phyloP scores from a whole-genome alignment of 495 filamentous ascomycete genomes.

The Neurospora sp. region DNA sequence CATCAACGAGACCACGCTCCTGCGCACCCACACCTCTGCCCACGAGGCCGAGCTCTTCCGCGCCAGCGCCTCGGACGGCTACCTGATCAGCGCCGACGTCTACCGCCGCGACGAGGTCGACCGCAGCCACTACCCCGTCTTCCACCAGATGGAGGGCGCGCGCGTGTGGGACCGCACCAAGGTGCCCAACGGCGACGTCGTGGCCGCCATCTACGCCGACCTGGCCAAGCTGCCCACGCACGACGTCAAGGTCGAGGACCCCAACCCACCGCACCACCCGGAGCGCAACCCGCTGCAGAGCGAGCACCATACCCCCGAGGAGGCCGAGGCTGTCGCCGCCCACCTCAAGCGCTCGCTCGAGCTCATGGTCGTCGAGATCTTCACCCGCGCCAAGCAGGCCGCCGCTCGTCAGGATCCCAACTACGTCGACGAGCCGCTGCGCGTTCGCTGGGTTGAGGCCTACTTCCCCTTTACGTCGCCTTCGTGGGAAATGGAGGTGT shows the following conservation, averaged over 20 bases:
- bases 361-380: slow-evolving; percentile 79
- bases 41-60: slow-evolving; percentile 86
- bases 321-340: slow-evolving; percentile 71
- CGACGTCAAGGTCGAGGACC: slow-evolving; percentile 68
- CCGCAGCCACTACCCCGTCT: slow-evolving; percentile 87
- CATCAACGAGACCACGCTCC: slow-evolving; percentile 70
- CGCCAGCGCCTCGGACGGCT: slow-evolving; percentile 62
- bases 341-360: slow-evolving; percentile 90
- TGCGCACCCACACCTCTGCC: slow-evolving; percentile 88
- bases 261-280: slow-evolving; percentile 66
- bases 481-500: slow-evolving; percentile 92
- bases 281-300: slow-evolving; percentile 77
- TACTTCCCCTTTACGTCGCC: slow-evolving; percentile 96
- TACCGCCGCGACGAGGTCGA: slow-evolving; percentile 94
- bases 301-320: slow-evolving; percentile 56
- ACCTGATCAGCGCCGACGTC: slow-evolving; percentile 88
- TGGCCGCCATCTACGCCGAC: slow-evolving; percentile 53
- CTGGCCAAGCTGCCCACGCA: slow-evolving; percentile 60
- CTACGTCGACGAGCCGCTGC: slow-evolving; percentile 54
- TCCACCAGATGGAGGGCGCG: slow-evolving; percentile 98
- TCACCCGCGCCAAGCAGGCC: slow-evolving; percentile 65
- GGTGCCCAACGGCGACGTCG: slow-evolving; percentile 48
- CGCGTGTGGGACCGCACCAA: slow-evolving; percentile 71
- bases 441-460: slow-evolving; percentile 88
- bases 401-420: slow-evolving; percentile 40